These are phyloP conservation scores for Backusella psychrophila DNA, from an alignment of 192 early-diverging fungal species.

Conservation along the genomic window DNA sequence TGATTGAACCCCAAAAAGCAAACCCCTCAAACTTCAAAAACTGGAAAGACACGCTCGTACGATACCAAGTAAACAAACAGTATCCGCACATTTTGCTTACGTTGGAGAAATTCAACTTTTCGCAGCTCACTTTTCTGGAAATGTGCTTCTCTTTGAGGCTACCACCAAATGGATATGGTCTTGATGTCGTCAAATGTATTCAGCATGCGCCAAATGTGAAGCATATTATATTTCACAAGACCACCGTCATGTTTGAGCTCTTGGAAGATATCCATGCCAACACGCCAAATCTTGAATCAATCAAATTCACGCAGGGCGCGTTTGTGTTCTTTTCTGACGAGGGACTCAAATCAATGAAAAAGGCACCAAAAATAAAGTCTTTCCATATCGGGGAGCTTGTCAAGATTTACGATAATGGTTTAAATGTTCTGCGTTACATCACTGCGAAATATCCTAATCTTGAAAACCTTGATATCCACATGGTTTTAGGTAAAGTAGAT, in stretches of 20 bases:
- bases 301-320: neutral
- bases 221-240: neutral
- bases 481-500: neutral
- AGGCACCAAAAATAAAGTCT: neutral
- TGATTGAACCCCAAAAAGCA: neutral
- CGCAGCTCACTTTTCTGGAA: neutral
- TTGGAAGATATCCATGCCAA: neutral
- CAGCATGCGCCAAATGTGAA: neutral
- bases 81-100: neutral
- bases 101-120: neutral
- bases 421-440: neutral
- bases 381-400: neutral
- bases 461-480: neutral
- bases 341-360: neutral
- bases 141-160: neutral
- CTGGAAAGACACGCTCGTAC: neutral
- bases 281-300: neutral
- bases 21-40: neutral
- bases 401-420: neutral
- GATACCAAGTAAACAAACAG: neutral
- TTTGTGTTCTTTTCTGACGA: neutral
- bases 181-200: neutral
- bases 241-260: neutral
- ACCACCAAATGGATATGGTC: neutral
- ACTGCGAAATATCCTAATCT: neutral